A percentile compares a stretch with the other conserved stretches of the same genome.
Conservation (phyloP, 805 yeast genomes). For the Cyberlindnera galapagoensis region DNA sequence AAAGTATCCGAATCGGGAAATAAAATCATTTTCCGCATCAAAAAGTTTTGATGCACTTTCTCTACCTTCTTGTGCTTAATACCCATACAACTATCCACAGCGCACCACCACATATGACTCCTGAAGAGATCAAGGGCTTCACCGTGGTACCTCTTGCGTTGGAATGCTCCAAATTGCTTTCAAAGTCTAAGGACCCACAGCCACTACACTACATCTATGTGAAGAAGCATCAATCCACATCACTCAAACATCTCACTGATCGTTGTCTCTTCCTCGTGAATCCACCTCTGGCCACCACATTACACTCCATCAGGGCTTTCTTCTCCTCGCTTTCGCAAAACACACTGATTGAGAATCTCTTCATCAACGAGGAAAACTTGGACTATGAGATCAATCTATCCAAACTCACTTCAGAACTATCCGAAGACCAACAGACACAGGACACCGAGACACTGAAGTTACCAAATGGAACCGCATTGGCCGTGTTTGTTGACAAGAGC, state of each 20-base stretch:
- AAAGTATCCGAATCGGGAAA: too few relatives aligned
- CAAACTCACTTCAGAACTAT: slow-evolving; percentile 51
- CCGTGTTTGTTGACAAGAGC: slow-evolving; percentile 68
- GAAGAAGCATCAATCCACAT: slow-evolving; percentile 53
- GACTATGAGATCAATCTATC: slow-evolving; percentile 47
- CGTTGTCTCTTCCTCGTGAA: slow-evolving; percentile 71
- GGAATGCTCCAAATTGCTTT: slow-evolving; percentile 25
- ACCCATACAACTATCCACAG: too few relatives aligned
- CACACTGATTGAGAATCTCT: slow-evolving; percentile 50
- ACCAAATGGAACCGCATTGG: slow-evolving; percentile 69
- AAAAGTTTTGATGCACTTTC: too few relatives aligned
- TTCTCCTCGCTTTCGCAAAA: slow-evolving; percentile 58
- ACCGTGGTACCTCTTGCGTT: slow-evolving; percentile 42
- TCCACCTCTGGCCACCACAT: slow-evolving; percentile 57
- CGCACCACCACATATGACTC: neutral
- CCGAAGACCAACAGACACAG: slow-evolving; percentile 26
- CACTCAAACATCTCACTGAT: slow-evolving; percentile 37
- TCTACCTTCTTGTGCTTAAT: too few relatives aligned
- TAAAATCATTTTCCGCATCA: too few relatives aligned
- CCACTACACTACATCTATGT: slow-evolving; percentile 52
- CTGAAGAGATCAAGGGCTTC: slow-evolving; percentile 51
- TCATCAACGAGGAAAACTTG: slow-evolving; percentile 36
- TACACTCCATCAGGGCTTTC: slow-evolving; percentile 46
- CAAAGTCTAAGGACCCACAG: slow-evolving; percentile 9
- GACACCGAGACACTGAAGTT: slow-evolving; percentile 35